Conservation (phyloP, 2,329 filamentous ascomycete genomes). For the Fusarium chlamydosporum region DNA sequence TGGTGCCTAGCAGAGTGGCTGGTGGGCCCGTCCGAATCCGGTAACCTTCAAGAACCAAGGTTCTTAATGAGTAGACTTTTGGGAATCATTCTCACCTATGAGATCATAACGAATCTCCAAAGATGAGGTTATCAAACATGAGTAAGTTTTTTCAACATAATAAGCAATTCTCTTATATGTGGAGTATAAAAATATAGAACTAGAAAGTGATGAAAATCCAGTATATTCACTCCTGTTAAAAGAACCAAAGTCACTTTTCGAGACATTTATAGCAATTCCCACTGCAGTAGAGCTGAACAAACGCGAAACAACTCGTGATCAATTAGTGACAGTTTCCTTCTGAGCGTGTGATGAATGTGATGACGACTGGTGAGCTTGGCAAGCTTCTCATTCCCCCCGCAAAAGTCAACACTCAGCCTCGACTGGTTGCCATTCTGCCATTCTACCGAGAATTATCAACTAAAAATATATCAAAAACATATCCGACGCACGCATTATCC, state of each 20-base stretch:
- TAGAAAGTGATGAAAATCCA: neutral
- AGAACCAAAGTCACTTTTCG: neutral
- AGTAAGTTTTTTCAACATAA: too few species aligned
- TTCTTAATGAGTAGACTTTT: conserved; percentile 14
- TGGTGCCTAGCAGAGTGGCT: conserved; percentile 29
- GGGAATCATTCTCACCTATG: neutral
- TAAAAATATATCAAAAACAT: conserved; percentile 7
- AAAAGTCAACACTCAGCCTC: conserved; percentile 23
- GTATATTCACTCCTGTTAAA: neutral
- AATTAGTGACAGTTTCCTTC: conserved; percentile 19
- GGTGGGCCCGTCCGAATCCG: conserved; percentile 31
- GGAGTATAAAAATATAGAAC: neutral
- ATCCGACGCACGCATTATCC: neutral
- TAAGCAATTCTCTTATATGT: too few species aligned
- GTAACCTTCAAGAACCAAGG: conserved; percentile 12
- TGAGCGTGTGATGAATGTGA: conserved; percentile 25
- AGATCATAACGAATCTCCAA: neutral
- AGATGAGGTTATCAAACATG: neutral
- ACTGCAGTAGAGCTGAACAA: neutral
- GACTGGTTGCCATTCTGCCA: conserved; percentile 13
- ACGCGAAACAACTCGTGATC: neutral
- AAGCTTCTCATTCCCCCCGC: conserved; percentile 8
- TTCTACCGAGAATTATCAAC: conserved; percentile 16
- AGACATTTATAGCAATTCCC: neutral
- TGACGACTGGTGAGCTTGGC: conserved; percentile 33